Evolutionary conservation across 345 rosid species (phyloP), one percentile per base, ranked within the genome.

Genomic region (Linum trigynum): DNA sequence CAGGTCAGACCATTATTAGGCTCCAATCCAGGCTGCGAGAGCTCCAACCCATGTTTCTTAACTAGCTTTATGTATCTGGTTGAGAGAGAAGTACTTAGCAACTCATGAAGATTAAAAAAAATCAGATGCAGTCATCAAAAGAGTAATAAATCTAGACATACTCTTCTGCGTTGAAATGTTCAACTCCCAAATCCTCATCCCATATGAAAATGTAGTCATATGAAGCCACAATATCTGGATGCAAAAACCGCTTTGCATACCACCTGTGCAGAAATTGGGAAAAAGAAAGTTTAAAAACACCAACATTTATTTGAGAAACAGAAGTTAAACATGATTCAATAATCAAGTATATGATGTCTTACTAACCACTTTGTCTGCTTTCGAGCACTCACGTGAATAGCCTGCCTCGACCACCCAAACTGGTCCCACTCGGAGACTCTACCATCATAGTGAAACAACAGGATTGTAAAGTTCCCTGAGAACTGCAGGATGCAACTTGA

Each of bases 231-330:
- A 95, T 88, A 82, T 87, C 89, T 62, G 99, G 99, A 78, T 95
- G 99, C 83, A 95, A 81, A 76, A 95, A 95, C 60, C 99, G 87
- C 83, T 95, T 95, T 59, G 99, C 99, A 76, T 91, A 95, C 99
- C 99, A 91, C 99, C 97, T 94, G 53, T 64, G 55, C 39, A 77
- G 80, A 71, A 41, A 62, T 45, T 67, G 70, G 32, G 15, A 56
- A 8, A 56, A 55, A 55, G 65, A 69, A 59, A 63, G 63, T 23
- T 23, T 23, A 23, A 23, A 23, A 23, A 23, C 32, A 23, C 32
- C 32, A 23, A 23, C 32, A 23, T 23, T 23, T 23, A 23, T 23
- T 23, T 23, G 32, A 23, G 32, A 23, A 23, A 23, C 32, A 23
- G 32, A 23, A 23, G 32, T 23, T 23, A 23, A 23, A 23, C 32